A percentile compares a stretch with the other conserved stretches of the same genome.
These are phyloP conservation scores for Pythium periplocum DNA, from an alignment of 352 stramenopile species.

Conservation along the genomic window DNA sequence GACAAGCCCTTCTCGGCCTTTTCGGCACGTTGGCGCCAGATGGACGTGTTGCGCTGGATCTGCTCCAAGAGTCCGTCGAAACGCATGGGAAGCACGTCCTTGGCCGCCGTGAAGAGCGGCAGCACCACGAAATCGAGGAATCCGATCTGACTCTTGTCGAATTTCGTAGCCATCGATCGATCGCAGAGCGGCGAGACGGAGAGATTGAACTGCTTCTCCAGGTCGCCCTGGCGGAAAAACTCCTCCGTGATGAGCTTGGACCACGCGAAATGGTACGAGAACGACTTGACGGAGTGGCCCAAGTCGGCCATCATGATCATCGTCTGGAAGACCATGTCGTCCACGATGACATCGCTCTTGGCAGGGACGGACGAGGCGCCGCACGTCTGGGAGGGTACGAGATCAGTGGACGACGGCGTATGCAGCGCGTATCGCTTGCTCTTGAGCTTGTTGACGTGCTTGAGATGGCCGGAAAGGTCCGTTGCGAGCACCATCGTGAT, in stretches of 20 bases:
- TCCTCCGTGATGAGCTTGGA: conserved; percentile 58
- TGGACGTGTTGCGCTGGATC: conserved; percentile 40
- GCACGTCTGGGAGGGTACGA: conserved; percentile 3
- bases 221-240: conserved; percentile 66
- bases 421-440: conserved; percentile 48
- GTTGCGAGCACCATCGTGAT: conserved; percentile 84
- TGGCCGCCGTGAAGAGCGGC: conserved; percentile 47
- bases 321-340: conserved; percentile 57
- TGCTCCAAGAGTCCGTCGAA: conserved; percentile 46
- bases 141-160: conserved; percentile 66
- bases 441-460: conserved; percentile 72
- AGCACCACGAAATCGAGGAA: conserved; percentile 75
- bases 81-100: conserved; percentile 39
- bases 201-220: conserved; percentile 46
- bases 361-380: not conserved
- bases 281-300: conserved; percentile 60
- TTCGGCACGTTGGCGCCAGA: conserved; percentile 34
- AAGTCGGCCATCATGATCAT: conserved; percentile 78
- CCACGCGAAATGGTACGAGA: conserved; percentile 50
- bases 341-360: conserved; percentile 6
- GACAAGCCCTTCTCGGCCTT: conserved; percentile 12
- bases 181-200: conserved; percentile 64
- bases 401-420: conserved; percentile 23
- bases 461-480: conserved; percentile 70
- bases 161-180: conserved; percentile 29